Evolutionary conservation across 1,284 basidiomycete species (phyloP), one percentile per base, ranked within the genome.

Genomic region (Tilletia walkeri): DNA sequence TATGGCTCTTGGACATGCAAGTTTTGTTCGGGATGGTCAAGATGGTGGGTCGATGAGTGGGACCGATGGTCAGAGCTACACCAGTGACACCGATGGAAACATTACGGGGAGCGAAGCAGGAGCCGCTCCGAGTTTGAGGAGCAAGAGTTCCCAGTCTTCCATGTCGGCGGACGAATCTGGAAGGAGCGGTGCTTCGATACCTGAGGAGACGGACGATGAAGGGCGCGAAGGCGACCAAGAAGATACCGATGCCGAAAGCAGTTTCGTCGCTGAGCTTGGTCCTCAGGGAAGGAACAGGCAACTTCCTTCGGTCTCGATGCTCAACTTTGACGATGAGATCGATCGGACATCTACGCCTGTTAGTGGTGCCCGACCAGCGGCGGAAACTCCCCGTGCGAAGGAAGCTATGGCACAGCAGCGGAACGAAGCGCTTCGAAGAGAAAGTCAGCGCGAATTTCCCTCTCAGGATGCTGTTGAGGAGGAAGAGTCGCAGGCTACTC

Each of bases 291-390:
- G 18, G 50, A 53, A 6, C 50, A 18, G n/a, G 12, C 18, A 34
- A 18, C 59, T 63, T 10, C 59, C 59, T 38, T 63, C 59, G 36
- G 39, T 63, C 59, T 34, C 59, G 16, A 20, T 16, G 30, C 36
- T 18, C 6, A 9, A 34, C 18, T 63, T 63, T 38, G 59, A 63
- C 4, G 59, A 63, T 34, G 59, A 41, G 36, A 63, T 63, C 12
- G 59, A 63, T 63, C 59, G 59, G 14, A 63, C 59, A 2, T 63
- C 59, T 38, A 63, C 59, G 59, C 59, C 59, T 38, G 59, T 63
- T 18, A 41, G 59, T 38, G 36, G 59, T 6, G 14, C 12, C 7
- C 59, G 59, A 3, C 38, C 34, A 20, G 30, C 59, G 36, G 12
- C 59, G 34, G 36, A 39, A 16, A 36, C 36, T 34, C 59, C 18